Base-by-base conservation (phyloP, 441 rosid genomes). In the Pelargonium cotyledonis region DNA sequence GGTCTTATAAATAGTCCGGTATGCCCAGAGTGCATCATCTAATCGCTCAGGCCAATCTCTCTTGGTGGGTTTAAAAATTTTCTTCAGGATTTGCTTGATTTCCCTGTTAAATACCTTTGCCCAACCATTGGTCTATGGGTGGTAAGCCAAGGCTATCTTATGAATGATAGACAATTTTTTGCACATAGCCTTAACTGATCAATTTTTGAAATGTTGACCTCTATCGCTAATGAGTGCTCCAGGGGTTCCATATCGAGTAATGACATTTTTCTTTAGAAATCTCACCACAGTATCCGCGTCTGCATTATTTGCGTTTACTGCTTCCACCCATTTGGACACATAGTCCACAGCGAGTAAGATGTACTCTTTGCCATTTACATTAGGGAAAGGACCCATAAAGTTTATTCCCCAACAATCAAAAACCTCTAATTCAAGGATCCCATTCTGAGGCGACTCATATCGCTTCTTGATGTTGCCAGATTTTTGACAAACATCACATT, bases 21-120 rank as follows among this genome's bases (percentile, higher is more conserved):
- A 68, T 8, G 71, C 71, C 71, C 71, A 68, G 0, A 68, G 8
- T 2, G 41, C 65, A 40, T 68, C 65, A 58, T 38, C 55, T 7
- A 68, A 55, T 31, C 40, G 16, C 0, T 1, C 11, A 0, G 58
- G 2, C 64, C 64, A 61, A 8, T 61, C 64, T 38, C 23, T 61
- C 1, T 11, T 6, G 1, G 1, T 3, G 4, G 35, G 19, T 2
- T 19, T 21, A 0, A 61, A 2, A 1, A 38, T 61, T 23, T 21
- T 61, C 14, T 61, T 38, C 14, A 61, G 9, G 1, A 23, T 61
- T 8, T 0, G 0, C 12, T 61, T 63, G 1, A 63, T 11, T 31
- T 63, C 16, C 16, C n/a, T 63, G 6, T 63, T 63, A 0, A 40
- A 62, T 2, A 23, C 6, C 11, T 62, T 40, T 0, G 40, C 65